Conservation (phyloP, 2,329 filamentous ascomycete genomes). For the Colletotrichum abscissum region DNA sequence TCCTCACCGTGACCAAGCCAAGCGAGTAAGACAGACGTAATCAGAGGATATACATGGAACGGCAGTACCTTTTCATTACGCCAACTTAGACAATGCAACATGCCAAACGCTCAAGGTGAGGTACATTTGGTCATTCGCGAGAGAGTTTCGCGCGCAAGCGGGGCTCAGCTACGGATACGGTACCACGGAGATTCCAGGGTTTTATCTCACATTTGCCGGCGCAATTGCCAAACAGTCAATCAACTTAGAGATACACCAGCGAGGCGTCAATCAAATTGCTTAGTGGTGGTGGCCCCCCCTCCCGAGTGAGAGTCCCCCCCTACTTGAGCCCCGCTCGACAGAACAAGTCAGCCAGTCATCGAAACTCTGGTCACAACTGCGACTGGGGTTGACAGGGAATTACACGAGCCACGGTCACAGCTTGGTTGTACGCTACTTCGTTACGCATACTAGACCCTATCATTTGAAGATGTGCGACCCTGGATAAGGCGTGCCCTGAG, state of each 20-base stretch:
- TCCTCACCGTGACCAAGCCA: not conserved
- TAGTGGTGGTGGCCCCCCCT: not conserved
- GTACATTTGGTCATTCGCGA: not conserved
- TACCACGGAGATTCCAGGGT: not conserved
- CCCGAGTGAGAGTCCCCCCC: not conserved
- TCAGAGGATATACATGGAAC: constrained; percentile 11
- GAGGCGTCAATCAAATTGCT: constrained; percentile 5
- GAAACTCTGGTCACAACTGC: constrained; percentile 16
- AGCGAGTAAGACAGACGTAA: constrained; percentile 8
- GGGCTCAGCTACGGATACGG: not conserved
- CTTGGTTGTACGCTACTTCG: constrained; percentile 1
- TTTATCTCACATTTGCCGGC: constrained; percentile 5
- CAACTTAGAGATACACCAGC: not conserved
- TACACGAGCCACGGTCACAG: not conserved
- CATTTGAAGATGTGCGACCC: not conserved
- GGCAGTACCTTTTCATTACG: not conserved
- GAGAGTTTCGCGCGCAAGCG: not conserved
- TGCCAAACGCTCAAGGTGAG: not conserved
- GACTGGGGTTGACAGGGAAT: constrained; percentile 26
- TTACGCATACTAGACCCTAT: not conserved
- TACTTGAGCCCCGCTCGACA: not conserved
- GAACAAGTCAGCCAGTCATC: constrained; percentile 7
- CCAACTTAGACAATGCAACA: not conserved
- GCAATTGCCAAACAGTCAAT: constrained; percentile 19
- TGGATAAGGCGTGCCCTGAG: too few relatives aligned